These are phyloP conservation scores for Mayamaea pseudoterrestris DNA, from an alignment of 108 stramenopile species.

Conservation along the genomic window DNA sequence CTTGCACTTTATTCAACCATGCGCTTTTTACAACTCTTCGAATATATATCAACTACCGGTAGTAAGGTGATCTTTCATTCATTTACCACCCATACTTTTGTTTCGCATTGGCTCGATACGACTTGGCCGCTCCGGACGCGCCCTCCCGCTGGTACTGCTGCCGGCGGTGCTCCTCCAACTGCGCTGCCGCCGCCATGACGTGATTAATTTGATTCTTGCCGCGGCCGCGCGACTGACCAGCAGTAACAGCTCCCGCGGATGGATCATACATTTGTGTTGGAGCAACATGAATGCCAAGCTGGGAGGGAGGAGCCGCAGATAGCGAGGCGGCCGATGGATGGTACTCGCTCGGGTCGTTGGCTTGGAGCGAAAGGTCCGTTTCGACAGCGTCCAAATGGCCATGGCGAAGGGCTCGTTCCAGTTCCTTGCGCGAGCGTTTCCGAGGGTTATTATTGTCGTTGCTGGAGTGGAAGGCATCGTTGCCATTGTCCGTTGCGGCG, in stretches of 20 bases:
- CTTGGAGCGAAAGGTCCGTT: too few species aligned
- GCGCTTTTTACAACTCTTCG: too few species aligned
- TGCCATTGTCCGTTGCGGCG: neutral
- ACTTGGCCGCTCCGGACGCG: neutral
- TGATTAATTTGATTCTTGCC: slow-evolving; percentile 30
- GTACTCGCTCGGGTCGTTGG: neutral
- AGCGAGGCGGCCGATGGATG: neutral
- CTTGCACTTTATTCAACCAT: too few species aligned
- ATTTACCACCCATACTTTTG: slow-evolving; percentile 39
- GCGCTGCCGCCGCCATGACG: slow-evolving; percentile 22
- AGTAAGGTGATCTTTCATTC: too few species aligned
- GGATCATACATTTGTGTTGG: slow-evolving; percentile 22
- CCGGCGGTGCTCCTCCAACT: slow-evolving; percentile 18
- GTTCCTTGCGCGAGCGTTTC: slow-evolving; percentile 17
- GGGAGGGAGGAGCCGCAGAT: neutral
- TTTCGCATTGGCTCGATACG: slow-evolving; percentile 25
- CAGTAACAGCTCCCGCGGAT: slow-evolving; percentile 7
- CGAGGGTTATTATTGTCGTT: neutral
- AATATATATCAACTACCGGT: too few species aligned
- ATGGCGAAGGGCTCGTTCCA: slow-evolving; percentile 29
- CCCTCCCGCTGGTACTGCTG: neutral
- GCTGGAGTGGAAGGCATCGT: neutral
- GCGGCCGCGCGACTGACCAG: slow-evolving; percentile 11
- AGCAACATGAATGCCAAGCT: slow-evolving; percentile 18
- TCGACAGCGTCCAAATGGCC: slow-evolving; percentile 15